These are phyloP conservation scores for Amborella trichopoda DNA, from an alignment of 164 flowering plant species.

Conservation along the genomic window DNA sequence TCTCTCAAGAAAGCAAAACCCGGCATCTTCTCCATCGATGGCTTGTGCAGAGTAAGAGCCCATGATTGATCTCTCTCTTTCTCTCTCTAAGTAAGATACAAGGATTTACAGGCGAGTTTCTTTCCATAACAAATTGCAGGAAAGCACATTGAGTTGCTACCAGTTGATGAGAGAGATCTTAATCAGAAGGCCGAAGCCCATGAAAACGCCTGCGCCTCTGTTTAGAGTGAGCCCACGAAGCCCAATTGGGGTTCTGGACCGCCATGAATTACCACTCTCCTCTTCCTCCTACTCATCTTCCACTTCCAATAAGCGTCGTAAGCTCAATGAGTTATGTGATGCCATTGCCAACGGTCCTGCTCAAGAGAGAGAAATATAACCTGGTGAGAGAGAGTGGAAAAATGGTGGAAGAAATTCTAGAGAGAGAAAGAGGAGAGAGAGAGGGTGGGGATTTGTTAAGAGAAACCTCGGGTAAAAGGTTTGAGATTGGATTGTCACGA, in stretches of 20 bases:
- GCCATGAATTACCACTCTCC: too few species aligned
- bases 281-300: constrained; percentile 37
- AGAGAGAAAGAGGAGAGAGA: background rate
- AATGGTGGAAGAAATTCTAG: constrained; percentile 9
- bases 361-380: background rate
- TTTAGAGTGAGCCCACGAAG: constrained; percentile 39
- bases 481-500: constrained; percentile 19
- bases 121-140: constrained; percentile 35
- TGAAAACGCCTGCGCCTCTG: constrained; percentile 31
- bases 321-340: constrained; percentile 41
- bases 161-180: constrained; percentile 37
- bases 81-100: constrained; percentile 1
- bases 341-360: constrained; percentile 38
- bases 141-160: constrained; percentile 53
- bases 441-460: background rate
- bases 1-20: constrained; percentile 43
- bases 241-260: constrained; percentile 20
- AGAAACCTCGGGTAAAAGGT: constrained; percentile 1
- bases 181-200: constrained; percentile 21
- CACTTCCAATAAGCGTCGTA: constrained; percentile 51
- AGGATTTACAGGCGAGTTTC: constrained; percentile 4
- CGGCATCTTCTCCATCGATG: constrained; percentile 54
- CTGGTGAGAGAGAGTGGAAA: constrained; percentile 1
- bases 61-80: constrained; percentile 1
- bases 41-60: constrained; percentile 63